phyloP scores from a whole-genome alignment of 225 moss, liverwort and hornwort genomes.

The Pseudisothecium myosuroides region DNA sequence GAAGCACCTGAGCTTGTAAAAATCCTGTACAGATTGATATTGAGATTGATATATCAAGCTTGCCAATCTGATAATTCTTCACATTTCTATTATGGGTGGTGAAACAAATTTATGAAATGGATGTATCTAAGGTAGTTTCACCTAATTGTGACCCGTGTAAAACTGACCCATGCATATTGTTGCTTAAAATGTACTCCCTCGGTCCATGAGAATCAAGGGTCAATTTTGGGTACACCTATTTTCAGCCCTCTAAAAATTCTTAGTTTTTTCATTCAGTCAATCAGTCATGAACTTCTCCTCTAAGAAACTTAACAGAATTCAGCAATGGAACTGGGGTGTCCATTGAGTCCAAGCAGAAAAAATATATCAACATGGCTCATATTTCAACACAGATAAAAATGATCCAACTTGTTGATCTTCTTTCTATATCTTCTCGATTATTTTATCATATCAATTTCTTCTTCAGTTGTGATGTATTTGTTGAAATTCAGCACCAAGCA shows the following conservation, averaged over 20 bases:
- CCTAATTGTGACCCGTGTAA: not conserved
- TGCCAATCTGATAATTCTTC: not conserved
- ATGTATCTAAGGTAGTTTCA: not conserved
- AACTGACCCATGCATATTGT: not conserved
- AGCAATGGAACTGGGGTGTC: not conserved
- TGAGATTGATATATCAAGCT: not conserved
- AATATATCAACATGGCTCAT: not conserved
- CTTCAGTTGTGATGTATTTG: not conserved
- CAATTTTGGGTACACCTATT: not conserved
- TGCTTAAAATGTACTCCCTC: not conserved
- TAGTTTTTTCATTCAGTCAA: not conserved
- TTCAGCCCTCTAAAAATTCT: not conserved
- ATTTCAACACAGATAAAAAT: not conserved
- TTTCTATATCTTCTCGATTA: no score
- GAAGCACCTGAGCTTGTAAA: not conserved
- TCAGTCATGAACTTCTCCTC: not conserved
- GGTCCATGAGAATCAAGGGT: no score
- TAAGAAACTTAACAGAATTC: not conserved
- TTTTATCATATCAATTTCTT: not conserved
- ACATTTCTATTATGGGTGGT: not conserved
- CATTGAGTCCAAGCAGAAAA: not conserved
- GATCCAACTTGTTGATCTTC: not conserved
- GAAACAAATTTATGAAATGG: not conserved
- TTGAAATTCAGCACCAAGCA: not conserved
- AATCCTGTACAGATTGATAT: not conserved